A percentile compares a stretch with the other conserved stretches of the same genome.
These are phyloP conservation scores for Cicer chorassanicum DNA, from an alignment of 306 rosid species.

Conservation along the genomic window DNA sequence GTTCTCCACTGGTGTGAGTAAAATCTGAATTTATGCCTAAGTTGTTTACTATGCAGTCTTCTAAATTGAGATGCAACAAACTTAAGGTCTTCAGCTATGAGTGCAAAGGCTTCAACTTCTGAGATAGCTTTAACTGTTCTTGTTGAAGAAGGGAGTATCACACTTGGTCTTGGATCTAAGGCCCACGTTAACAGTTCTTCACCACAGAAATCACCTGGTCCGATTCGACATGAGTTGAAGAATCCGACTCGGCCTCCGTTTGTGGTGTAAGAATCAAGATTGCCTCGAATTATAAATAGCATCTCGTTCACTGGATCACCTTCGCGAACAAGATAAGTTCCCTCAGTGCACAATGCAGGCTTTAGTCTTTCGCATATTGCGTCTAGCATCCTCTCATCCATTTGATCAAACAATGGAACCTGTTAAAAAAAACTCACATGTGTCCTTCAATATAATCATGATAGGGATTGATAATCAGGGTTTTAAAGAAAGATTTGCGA, in stretches of 20 bases:
- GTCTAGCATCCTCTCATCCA: conserved; percentile 95
- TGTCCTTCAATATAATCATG: no score
- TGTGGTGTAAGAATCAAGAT: conserved; percentile 93
- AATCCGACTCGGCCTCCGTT: conserved; percentile 91
- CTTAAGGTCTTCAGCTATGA: conserved; percentile 84
- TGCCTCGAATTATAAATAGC: conserved; percentile 89
- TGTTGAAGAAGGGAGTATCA: conserved; percentile 79
- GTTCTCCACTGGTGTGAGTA: conserved; percentile 94
- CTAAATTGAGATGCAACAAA: conserved; percentile 89
- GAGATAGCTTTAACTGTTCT: conserved; percentile 81
- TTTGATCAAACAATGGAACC: conserved; percentile 91
- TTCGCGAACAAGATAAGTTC: conserved; percentile 78
- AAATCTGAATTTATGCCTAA: conserved; percentile 79
- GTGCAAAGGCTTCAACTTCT: conserved; percentile 95
- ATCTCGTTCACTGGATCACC: conserved; percentile 94
- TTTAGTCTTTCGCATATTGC: conserved; percentile 94
- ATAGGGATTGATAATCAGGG: no score
- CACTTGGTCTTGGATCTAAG: conserved; percentile 76
- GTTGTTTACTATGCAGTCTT: conserved; percentile 81
- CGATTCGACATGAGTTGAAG: conserved; percentile 81
- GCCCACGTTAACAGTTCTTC: conserved; percentile 98
- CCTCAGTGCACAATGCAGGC: conserved; percentile 82
- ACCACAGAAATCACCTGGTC: conserved; percentile 92
- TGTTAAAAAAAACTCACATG: conserved; percentile 26
- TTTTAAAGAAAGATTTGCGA: neutral